These are phyloP conservation scores for Austroboletus niveus DNA, from an alignment of 1,284 basidiomycete species.

Conservation along the genomic window DNA sequence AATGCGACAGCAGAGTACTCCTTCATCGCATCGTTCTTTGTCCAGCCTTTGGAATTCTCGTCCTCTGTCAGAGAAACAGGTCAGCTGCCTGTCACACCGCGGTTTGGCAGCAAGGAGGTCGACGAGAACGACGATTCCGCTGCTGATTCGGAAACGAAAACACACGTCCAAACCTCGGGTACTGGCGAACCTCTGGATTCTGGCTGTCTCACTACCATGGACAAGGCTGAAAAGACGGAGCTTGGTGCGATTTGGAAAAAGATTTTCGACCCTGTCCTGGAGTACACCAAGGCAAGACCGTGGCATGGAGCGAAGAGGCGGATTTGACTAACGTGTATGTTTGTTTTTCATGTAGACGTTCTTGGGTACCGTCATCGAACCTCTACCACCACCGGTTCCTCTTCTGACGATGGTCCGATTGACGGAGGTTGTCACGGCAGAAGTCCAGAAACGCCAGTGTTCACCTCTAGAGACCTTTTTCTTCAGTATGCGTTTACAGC, in stretches of 20 bases:
- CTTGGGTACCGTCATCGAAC: constrained; percentile 60
- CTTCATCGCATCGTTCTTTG: constrained; percentile 84
- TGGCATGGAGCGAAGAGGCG: not conserved
- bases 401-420: constrained; percentile 88
- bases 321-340: constrained; percentile 9
- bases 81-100: constrained; percentile 36
- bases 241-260: constrained; percentile 81
- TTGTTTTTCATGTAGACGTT: constrained; percentile 52
- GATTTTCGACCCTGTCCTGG: constrained; percentile 84
- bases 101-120: constrained; percentile 18
- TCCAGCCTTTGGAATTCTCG: constrained; percentile 32
- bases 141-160: constrained; percentile 40
- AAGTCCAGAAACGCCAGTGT: constrained; percentile 74
- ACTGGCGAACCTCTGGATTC: constrained; percentile 19
- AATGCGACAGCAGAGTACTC: constrained; percentile 90
- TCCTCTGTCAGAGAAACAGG: constrained; percentile 34
- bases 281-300: constrained; percentile 68
- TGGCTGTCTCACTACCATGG: constrained; percentile 30
- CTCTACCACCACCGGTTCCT: constrained; percentile 67
- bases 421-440: constrained; percentile 72
- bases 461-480: constrained; percentile 78
- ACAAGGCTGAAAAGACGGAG: constrained; percentile 59
- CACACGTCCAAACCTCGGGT: constrained; percentile 10
- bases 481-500: constrained; percentile 73
- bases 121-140: constrained; percentile 34